A percentile compares a stretch with the other conserved stretches of the same genome.
Conservation (phyloP, 2,329 filamentous ascomycete species). For the Colletotrichum tanaceti region DNA sequence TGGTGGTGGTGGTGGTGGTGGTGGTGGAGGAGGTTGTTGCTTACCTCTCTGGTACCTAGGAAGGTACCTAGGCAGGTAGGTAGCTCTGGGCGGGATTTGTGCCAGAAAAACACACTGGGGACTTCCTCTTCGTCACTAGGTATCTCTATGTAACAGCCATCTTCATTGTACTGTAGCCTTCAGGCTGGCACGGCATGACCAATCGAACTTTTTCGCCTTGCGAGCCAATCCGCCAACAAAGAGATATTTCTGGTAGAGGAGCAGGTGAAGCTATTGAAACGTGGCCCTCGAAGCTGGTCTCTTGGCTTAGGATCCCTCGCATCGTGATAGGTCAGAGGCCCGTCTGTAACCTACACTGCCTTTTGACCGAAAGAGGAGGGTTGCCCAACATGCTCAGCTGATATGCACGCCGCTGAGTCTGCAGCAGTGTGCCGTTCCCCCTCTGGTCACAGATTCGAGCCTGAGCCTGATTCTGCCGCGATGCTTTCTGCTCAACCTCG, state of each 20-base stretch:
- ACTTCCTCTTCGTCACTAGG: background rate
- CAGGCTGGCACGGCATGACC: no score
- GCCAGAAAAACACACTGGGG: background rate
- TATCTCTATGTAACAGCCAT: no score
- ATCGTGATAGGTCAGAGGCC: background rate
- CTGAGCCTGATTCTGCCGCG: background rate
- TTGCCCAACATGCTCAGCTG: constrained; percentile 16
- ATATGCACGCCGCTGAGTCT: constrained; percentile 2
- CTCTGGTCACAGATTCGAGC: background rate
- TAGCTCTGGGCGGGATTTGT: no score
- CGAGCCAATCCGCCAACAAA: no score
- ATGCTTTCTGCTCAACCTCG: background rate
- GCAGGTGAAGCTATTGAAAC: background rate
- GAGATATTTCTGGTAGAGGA: no score
- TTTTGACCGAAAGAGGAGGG: background rate
- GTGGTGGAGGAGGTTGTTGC: no score
- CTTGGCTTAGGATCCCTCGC: background rate
- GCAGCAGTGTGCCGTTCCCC: background rate
- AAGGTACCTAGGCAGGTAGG: no score
- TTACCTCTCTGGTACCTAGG: no score
- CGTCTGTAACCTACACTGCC: background rate
- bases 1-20: no score
- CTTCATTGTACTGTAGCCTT: background rate
- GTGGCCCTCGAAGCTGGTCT: background rate
- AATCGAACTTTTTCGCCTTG: no score